A percentile compares a stretch with the other conserved stretches of the same genome.
These are phyloP conservation scores for Ophiostoma sp. DNA, from an alignment of 2,329 filamentous ascomycete genomes.

Conservation along the genomic window DNA sequence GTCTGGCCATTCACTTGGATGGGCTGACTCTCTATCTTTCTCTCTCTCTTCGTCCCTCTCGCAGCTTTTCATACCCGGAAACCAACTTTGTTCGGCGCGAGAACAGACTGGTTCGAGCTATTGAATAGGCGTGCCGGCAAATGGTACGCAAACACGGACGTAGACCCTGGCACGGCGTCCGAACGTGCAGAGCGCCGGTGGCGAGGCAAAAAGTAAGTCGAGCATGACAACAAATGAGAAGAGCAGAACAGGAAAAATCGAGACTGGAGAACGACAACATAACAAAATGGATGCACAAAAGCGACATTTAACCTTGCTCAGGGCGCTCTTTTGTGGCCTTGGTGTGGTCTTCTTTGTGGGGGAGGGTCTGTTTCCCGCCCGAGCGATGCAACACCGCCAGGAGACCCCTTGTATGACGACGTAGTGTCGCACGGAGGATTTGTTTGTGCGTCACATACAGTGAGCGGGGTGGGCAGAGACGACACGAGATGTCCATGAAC, in stretches of 20 bases:
- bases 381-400: constrained; percentile 18
- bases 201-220: not conserved
- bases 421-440: constrained; percentile 18
- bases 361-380: constrained; percentile 16
- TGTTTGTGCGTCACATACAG: constrained; percentile 1
- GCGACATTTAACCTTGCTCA: not conserved
- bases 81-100: not conserved
- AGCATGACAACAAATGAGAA: not conserved
- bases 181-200: not conserved
- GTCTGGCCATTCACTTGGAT: not conserved
- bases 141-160: not conserved
- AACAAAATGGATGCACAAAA: too few species aligned
- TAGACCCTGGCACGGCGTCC: not conserved
- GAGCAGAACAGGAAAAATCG: not conserved
- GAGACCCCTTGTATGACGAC: constrained; percentile 3
- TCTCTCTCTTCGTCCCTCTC: not conserved
- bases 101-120: not conserved
- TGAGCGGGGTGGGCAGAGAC: not conserved
- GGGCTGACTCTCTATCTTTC: not conserved
- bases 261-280: not conserved
- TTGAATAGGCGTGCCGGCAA: not conserved
- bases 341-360: not conserved
- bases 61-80: not conserved
- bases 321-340: not conserved
- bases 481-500: not conserved